Conservation (phyloP, 495 filamentous ascomycete species). For the Polyplosphaeria fusca region DNA sequence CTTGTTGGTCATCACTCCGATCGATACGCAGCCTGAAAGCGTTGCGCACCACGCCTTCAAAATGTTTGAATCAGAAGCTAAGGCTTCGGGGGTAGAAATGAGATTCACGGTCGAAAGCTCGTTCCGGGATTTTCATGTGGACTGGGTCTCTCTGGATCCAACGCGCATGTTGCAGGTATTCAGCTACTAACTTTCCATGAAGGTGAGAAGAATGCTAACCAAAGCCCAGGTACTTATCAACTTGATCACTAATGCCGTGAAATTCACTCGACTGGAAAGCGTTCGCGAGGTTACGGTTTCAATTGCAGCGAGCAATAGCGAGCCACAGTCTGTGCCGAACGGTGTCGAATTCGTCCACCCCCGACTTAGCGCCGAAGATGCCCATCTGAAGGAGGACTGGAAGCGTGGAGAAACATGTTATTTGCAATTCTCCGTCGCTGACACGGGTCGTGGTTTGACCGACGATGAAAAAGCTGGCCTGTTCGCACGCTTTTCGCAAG, state of each 20-base stretch:
- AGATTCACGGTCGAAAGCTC: slow-evolving; percentile 22
- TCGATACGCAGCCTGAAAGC: slow-evolving; percentile 13
- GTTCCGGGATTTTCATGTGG: slow-evolving; percentile 6
- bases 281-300: slow-evolving; percentile 19
- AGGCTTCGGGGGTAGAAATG: slow-evolving; percentile 17
- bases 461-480: slow-evolving; percentile 31
- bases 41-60: slow-evolving; percentile 21
- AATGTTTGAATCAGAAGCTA: slow-evolving; percentile 32
- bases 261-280: slow-evolving; percentile 54
- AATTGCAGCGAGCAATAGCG: slow-evolving; percentile 3
- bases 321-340: not conserved
- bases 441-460: slow-evolving; percentile 39
- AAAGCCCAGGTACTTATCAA: slow-evolving; percentile 66
- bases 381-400: slow-evolving; percentile 30
- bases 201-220: too few species aligned
- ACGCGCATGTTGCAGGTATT: slow-evolving; percentile 42
- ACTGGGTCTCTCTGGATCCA: slow-evolving; percentile 29
- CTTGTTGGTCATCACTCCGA: slow-evolving; percentile 32
- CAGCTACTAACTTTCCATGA: slow-evolving; percentile 72
- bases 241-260: slow-evolving; percentile 73
- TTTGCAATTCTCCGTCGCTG: slow-evolving; percentile 34
- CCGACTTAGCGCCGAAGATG: slow-evolving; percentile 18
- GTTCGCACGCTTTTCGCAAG: slow-evolving; percentile 39
- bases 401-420: slow-evolving; percentile 33
- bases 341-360: slow-evolving; percentile 3